These are phyloP conservation scores for Echinosophora koreensis DNA, from an alignment of 306 rosid species.

Conservation along the genomic window DNA sequence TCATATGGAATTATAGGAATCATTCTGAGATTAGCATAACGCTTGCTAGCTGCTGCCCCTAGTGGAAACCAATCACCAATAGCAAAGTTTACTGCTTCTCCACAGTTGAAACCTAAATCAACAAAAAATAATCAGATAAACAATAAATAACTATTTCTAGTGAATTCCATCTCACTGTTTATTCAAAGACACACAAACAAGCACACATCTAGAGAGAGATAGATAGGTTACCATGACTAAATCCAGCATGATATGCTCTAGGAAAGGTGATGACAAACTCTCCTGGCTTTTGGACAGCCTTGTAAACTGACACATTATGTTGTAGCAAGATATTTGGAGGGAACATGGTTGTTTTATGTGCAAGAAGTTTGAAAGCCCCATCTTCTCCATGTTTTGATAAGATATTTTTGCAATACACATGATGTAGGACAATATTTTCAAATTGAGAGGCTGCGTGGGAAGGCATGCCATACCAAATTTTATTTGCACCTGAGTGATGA, in stretches of 20 bases:
- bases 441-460: conserved; percentile 43
- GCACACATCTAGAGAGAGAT: not conserved
- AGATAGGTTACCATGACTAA: conserved; percentile 43
- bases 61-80: conserved; percentile 53
- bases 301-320: conserved; percentile 51
- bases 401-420: conserved; percentile 37
- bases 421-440: conserved; percentile 42
- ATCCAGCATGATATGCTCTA: conserved; percentile 60
- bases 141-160: not conserved
- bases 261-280: conserved; percentile 59
- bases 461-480: conserved; percentile 59
- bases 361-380: conserved; percentile 42
- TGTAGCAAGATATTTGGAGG: conserved; percentile 50
- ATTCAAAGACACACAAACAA: not conserved
- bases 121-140: not conserved
- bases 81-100: conserved; percentile 59
- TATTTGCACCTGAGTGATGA: conserved; percentile 57
- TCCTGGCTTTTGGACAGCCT: conserved; percentile 55
- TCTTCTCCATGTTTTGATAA: conserved; percentile 36
- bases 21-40: conserved; percentile 48
- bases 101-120: conserved; percentile 58
- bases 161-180: not conserved
- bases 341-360: conserved; percentile 53
- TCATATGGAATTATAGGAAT: conserved; percentile 49
- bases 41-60: conserved; percentile 48